Evolutionary conservation across 495 filamentous ascomycete genomes (phyloP), one percentile per base, ranked within the genome.

Genomic region (Cercophora scortea): DNA sequence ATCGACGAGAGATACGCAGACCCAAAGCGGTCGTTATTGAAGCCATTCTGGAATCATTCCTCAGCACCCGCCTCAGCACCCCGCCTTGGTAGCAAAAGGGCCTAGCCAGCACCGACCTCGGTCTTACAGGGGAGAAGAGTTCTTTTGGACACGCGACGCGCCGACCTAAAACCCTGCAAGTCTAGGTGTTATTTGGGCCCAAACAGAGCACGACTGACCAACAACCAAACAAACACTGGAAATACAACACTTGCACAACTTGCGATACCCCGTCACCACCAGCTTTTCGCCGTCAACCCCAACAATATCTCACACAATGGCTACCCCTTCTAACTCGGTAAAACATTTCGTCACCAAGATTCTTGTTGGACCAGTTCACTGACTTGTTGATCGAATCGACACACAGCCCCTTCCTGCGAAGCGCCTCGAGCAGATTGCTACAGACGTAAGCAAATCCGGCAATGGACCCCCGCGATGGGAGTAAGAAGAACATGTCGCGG

Each of bases 371-470:
- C 39, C 56, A 32, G 32, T 15, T 16, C 4, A 40, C 47, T 42
- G 8, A 50, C 19, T 32, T 42, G 5, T 8, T 25, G 6, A 32
- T 34, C n/a, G 7, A 15, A 39, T 52, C 1, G 41, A 50, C 50
- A 11, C 4, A 32, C 17, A 94, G 88, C 90, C 90, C 39, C 76
- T 96, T 45, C 78, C 88, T 38, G 73, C 81, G 49, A 79, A 80
- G 53, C 81, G 90, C 57, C 80, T 96, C 50, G 82, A 81, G 69
- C 85, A 92, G 69, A 91, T 96, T 64, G 85, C 87, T 54, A 83
- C 75, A 56, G 84, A 90, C 72, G 90, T 94, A 78, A 52, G 81
- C 76, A 59, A 50, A 53, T 42, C 25, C 25, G 25, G 25, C 25
- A 25, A 25, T 25, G 25, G 25, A 25, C 25, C 5, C 25, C 25